Conservation (phyloP, 352 stramenopile species). For the Pythium brassicae region DNA sequence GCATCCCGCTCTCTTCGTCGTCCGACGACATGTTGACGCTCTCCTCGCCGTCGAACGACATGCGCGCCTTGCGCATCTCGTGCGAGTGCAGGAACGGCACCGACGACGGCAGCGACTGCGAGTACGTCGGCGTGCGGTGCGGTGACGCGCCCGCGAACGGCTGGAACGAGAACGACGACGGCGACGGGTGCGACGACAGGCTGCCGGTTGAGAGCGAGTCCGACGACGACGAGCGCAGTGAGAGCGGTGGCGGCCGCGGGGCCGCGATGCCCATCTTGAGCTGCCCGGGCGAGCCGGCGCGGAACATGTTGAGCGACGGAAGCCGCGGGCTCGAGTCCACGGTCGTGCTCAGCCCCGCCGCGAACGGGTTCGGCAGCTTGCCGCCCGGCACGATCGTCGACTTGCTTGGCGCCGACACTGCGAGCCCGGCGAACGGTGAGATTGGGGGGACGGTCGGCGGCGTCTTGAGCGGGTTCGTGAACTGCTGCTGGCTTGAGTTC, state of each 20-base stretch:
- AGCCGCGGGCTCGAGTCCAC: slow-evolving; percentile 64
- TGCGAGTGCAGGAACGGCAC: slow-evolving; percentile 66
- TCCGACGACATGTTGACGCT: slow-evolving; percentile 63
- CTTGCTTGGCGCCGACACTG: slow-evolving; percentile 57
- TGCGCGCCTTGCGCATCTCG: slow-evolving; percentile 24
- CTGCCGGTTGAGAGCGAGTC: slow-evolving; percentile 43
- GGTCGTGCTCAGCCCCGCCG: slow-evolving; percentile 23
- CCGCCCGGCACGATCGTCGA: slow-evolving; percentile 21
- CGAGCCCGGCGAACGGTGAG: slow-evolving; percentile 68
- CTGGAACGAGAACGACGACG: slow-evolving; percentile 39
- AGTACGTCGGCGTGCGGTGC: slow-evolving; percentile 41
- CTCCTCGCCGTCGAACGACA: slow-evolving; percentile 61
- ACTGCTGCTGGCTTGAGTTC: slow-evolving; percentile 30
- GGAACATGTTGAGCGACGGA: slow-evolving; percentile 67
- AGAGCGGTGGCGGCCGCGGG: slow-evolving; percentile 43
- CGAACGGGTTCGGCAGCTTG: slow-evolving; percentile 60
- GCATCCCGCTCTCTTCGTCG: slow-evolving; percentile 65
- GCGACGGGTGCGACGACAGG: slow-evolving; percentile 17
- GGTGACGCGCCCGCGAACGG: slow-evolving; percentile 26
- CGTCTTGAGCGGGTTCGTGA: slow-evolving; percentile 31
- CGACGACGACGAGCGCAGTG: slow-evolving; percentile 52
- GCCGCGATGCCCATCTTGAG: slow-evolving; percentile 61
- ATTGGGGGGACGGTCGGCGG: slow-evolving; percentile 52
- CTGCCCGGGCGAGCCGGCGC: slow-evolving; percentile 54
- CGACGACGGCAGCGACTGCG: slow-evolving; percentile 61